Conservation (phyloP, 305 asterid genomes). For the Fraxinus ornus region DNA sequence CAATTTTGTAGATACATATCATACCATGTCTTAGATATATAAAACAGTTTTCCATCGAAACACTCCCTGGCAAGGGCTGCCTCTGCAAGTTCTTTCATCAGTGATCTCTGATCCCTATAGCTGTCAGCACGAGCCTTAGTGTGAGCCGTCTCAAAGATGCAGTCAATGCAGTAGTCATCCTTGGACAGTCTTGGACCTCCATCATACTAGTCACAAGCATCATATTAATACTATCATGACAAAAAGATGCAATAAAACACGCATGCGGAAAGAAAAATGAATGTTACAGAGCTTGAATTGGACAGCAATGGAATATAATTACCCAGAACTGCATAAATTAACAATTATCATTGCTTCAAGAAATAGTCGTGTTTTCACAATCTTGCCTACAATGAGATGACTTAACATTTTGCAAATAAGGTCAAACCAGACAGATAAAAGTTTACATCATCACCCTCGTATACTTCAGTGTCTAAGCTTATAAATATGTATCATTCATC, state of each 20-base stretch:
- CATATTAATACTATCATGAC: slow-evolving; percentile 13
- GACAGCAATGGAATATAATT: neutral
- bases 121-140: slow-evolving; percentile 62
- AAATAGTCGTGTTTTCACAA: neutral
- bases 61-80: slow-evolving; percentile 76
- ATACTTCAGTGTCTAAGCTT: neutral
- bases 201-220: slow-evolving; percentile 60
- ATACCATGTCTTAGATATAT: slow-evolving; percentile 87
- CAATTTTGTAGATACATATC: slow-evolving; percentile 17
- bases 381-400: neutral
- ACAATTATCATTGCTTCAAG: neutral
- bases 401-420: neutral
- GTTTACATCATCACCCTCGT: neutral
- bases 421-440: neutral
- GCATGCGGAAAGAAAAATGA: slow-evolving; percentile 16
- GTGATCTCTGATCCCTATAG: slow-evolving; percentile 70
- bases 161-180: slow-evolving; percentile 67
- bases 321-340: neutral
- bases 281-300: slow-evolving; percentile 5
- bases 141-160: slow-evolving; percentile 78
- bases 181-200: slow-evolving; percentile 88
- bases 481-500: neutral
- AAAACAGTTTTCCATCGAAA: slow-evolving; percentile 58
- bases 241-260: slow-evolving; percentile 1
- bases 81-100: slow-evolving; percentile 91